phyloP scores from a whole-genome alignment of 176 grass and related monocot genomes.

The Oryza officinalis region DNA sequence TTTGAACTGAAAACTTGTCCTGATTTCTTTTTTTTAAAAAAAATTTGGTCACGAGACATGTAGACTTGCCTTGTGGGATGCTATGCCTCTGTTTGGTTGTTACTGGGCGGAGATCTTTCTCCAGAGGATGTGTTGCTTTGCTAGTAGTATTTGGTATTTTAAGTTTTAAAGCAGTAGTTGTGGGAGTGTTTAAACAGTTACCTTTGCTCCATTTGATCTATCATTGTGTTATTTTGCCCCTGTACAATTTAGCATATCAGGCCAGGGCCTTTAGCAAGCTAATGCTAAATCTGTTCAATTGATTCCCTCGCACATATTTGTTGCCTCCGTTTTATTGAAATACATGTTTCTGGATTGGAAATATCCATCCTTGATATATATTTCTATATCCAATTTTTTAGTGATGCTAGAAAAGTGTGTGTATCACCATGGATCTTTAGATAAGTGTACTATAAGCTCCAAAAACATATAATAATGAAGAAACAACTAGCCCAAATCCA shows the following conservation, averaged over 20 bases:
- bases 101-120: background rate
- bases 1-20: background rate
- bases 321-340: background rate
- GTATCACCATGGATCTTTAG: background rate
- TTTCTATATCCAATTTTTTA: background rate
- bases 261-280: background rate
- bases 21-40: background rate
- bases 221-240: background rate
- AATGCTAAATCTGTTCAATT: background rate
- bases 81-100: background rate
- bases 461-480: too few species aligned
- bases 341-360: background rate
- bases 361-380: background rate
- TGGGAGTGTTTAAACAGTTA: background rate
- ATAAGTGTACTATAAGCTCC: too few species aligned
- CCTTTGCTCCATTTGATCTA: background rate
- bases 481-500: background rate
- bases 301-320: slow-evolving; percentile 4
- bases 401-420: background rate
- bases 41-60: background rate
- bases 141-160: background rate
- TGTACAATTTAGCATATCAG: background rate
- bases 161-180: background rate
- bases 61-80: background rate
- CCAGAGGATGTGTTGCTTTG: background rate